These are phyloP conservation scores for Fusarium sp. DNA, from an alignment of 2,329 filamentous ascomycete genomes.

Conservation along the genomic window DNA sequence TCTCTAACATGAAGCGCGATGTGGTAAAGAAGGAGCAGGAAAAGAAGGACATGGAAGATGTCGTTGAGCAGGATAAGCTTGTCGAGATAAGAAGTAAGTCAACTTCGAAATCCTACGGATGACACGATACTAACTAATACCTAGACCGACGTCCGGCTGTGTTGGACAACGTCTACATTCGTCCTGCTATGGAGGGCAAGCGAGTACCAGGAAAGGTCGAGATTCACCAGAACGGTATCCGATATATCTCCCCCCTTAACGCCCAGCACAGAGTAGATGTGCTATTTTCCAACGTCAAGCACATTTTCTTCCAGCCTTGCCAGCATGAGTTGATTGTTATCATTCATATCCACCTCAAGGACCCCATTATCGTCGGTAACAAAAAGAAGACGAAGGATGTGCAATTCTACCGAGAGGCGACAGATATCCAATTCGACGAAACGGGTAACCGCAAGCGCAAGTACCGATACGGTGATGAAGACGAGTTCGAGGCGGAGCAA, in stretches of 20 bases:
- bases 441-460: conserved; percentile 98
- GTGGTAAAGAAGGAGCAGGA: conserved; percentile 93
- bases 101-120: background rate
- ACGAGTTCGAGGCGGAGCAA: conserved; percentile 98
- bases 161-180: conserved; percentile 94
- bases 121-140: conserved; percentile 53
- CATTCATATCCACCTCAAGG: conserved; percentile 97
- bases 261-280: conserved; percentile 89
- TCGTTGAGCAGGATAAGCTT: conserved; percentile 98
- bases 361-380: conserved; percentile 97
- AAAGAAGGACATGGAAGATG: conserved; percentile 99
- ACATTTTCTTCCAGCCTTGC: conserved; percentile 98
- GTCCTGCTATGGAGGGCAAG: conserved; percentile 95
- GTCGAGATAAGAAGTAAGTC: conserved; percentile 88
- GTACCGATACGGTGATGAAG: conserved; percentile 96
- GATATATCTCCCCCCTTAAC: conserved; percentile 85
- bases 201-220: conserved; percentile 95
- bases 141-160: conserved; percentile 87
- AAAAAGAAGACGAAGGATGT: conserved; percentile 98
- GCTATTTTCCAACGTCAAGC: conserved; percentile 97
- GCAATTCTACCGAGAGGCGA: conserved; percentile 97
- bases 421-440: conserved; percentile 98
- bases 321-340: conserved; percentile 97
- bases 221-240: conserved; percentile 98
- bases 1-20: conserved; percentile 95